Evolutionary conservation across 148 eudicot genomes (phyloP).

Genomic region (Diospyros lotus): DNA sequence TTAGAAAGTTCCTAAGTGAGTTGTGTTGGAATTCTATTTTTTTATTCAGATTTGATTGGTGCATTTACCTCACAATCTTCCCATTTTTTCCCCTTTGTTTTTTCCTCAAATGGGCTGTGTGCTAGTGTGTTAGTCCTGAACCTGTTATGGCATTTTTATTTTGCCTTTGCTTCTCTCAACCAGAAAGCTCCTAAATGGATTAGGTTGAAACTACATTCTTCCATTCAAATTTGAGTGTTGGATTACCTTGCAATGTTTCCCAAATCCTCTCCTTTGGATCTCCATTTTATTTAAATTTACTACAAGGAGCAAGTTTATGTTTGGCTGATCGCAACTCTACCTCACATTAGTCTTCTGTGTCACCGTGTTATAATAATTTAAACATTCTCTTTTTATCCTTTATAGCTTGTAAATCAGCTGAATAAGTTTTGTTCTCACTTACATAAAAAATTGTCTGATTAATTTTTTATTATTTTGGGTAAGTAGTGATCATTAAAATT

Average conservation of each 20-base stretch:
- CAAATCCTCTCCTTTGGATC: too few species aligned
- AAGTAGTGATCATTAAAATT: too few species aligned
- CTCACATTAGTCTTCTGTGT: background rate
- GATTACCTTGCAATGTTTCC: too few species aligned
- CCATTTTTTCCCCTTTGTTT: background rate
- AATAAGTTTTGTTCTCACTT: background rate
- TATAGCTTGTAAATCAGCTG: too few species aligned
- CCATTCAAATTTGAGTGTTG: too few species aligned
- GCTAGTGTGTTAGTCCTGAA: background rate
- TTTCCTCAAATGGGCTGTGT: background rate
- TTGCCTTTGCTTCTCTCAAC: too few species aligned
- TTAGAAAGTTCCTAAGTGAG: background rate
- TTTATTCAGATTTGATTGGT: background rate
- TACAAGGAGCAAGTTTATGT: background rate
- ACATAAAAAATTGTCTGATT: too few species aligned
- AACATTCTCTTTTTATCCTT: too few species aligned
- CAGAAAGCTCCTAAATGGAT: too few species aligned
- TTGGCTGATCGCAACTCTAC: background rate
- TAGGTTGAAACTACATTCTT: too few species aligned
- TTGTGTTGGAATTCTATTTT: background rate
- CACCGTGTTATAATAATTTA: background rate
- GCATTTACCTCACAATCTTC: background rate
- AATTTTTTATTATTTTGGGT: too few species aligned
- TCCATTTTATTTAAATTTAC: too few species aligned
- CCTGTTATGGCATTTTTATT: background rate